Conservation (phyloP, 768 basidiomycete genomes). For the Amyloporia xantha region DNA sequence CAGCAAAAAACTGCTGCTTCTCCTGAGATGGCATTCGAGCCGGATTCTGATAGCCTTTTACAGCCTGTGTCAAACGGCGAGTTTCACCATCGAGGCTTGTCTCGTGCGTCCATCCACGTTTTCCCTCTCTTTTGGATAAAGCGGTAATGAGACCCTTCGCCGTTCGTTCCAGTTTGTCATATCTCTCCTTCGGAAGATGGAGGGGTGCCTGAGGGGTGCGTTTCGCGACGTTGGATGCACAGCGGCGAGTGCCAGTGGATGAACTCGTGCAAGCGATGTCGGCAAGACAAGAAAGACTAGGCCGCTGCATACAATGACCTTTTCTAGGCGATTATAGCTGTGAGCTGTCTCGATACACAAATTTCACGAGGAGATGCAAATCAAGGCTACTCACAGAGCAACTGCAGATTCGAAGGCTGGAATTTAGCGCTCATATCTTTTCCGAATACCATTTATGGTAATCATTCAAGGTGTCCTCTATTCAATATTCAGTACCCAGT, state of each 20-base stretch:
- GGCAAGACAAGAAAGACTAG: conserved; percentile 5
- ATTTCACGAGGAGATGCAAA: too few species aligned
- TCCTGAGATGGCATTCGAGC: not conserved
- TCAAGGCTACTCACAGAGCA: too few species aligned
- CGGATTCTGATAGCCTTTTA: not conserved
- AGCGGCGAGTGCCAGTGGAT: not conserved
- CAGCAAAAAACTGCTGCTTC: conserved; percentile 6
- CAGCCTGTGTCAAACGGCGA: not conserved
- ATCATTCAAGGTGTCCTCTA: too few species aligned
- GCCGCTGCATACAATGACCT: conserved; percentile 10
- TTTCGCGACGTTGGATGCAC: not conserved
- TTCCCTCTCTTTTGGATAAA: not conserved
- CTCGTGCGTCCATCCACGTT: not conserved
- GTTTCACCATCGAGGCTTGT: not conserved
- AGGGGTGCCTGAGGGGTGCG: not conserved
- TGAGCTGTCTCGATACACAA: too few species aligned
- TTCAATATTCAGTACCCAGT: too few species aligned
- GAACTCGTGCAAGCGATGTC: not conserved
- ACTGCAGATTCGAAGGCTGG: too few species aligned
- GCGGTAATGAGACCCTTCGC: not conserved
- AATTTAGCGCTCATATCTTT: too few species aligned
- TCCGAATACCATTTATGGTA: too few species aligned
- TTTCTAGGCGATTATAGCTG: too few species aligned
- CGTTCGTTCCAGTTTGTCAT: not conserved
- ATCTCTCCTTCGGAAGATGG: not conserved